Evolutionary conservation across 1,284 basidiomycete genomes (phyloP).

Genomic region (Pascua guehoae): DNA sequence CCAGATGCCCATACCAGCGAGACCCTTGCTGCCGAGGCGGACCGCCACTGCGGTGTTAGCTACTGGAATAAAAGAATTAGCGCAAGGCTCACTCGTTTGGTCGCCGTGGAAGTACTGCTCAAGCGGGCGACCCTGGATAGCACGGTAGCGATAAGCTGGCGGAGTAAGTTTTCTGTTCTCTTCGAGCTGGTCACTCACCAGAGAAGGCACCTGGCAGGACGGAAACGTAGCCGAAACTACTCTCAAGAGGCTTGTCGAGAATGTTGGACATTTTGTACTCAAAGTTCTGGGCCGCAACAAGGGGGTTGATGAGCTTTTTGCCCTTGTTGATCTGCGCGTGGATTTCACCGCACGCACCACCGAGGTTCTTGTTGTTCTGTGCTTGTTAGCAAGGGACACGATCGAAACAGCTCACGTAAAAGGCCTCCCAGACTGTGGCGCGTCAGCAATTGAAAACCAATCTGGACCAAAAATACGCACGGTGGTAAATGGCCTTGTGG

Average conservation of each 20-base stretch:
- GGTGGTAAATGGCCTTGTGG: constrained; percentile 82
- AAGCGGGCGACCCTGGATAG: constrained; percentile 87
- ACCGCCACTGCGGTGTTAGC: too few relatives aligned
- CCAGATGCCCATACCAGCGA: constrained; percentile 80
- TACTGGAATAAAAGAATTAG: too few relatives aligned
- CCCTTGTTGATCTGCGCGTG: constrained; percentile 85
- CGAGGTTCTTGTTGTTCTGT: constrained; percentile 74
- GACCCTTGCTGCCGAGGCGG: constrained; percentile 57
- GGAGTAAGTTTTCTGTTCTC: too few relatives aligned
- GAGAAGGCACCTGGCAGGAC: constrained; percentile 91
- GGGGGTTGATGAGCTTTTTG: constrained; percentile 71
- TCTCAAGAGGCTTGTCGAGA: constrained; percentile 76
- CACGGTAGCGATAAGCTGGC: constrained; percentile 79
- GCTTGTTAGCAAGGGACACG: too few relatives aligned
- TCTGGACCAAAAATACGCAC: too few relatives aligned
- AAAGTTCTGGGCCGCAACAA: constrained; percentile 55
- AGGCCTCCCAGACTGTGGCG: constrained; percentile 76
- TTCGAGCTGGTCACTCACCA: not conserved
- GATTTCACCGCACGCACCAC: constrained; percentile 95
- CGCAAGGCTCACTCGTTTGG: constrained; percentile 13
- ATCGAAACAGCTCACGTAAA: constrained; percentile 60
- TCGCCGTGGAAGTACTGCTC: constrained; percentile 94
- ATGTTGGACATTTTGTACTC: constrained; percentile 98
- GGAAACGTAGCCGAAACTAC: constrained; percentile 84
- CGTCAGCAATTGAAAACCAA: too few relatives aligned